Evolutionary conservation across 2,329 filamentous ascomycete species (phyloP).

Genomic region (Fusarium nelsonii): DNA sequence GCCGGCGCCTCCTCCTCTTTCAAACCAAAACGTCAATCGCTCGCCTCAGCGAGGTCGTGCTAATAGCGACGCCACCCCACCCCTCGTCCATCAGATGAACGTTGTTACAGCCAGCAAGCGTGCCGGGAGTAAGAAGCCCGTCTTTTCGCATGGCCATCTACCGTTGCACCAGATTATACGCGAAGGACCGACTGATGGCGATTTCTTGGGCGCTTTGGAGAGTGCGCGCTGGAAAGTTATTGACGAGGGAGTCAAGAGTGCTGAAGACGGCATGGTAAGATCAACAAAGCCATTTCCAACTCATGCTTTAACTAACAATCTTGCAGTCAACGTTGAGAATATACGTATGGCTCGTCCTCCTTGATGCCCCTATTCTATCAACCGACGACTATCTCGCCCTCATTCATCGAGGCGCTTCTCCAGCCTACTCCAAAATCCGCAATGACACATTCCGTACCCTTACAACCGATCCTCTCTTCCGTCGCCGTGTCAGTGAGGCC

Average conservation of each 20-base stretch:
- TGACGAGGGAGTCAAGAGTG: constrained; percentile 80
- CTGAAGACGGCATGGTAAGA: constrained; percentile 83
- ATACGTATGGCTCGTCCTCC: constrained; percentile 94
- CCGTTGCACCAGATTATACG: constrained; percentile 81
- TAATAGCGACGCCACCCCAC: constrained; percentile 76
- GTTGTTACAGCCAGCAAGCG: constrained; percentile 53
- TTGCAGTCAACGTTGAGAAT: constrained; percentile 87
- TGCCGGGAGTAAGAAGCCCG: constrained; percentile 57
- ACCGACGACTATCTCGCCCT: constrained; percentile 91
- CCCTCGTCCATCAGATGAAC: constrained; percentile 55
- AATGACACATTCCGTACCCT: constrained; percentile 98
- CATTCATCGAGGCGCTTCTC: constrained; percentile 92
- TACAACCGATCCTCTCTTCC: constrained; percentile 96
- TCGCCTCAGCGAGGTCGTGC: constrained; percentile 72
- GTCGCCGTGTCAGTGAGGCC: constrained; percentile 93
- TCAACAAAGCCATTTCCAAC: not conserved
- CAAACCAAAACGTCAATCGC: constrained; percentile 47
- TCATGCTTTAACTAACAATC: constrained; percentile 4
- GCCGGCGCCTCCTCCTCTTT: constrained; percentile 17
- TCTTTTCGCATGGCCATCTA: constrained; percentile 66
- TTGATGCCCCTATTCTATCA: constrained; percentile 85
- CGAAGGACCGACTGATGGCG: constrained; percentile 81
- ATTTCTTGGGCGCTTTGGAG: constrained; percentile 75
- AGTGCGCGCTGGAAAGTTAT: constrained; percentile 80
- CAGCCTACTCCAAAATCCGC: constrained; percentile 95